A percentile compares a stretch with the other conserved stretches of the same genome.
These are phyloP conservation scores for Akebia trifoliata DNA, from an alignment of 164 flowering plant genomes.

Conservation along the genomic window DNA sequence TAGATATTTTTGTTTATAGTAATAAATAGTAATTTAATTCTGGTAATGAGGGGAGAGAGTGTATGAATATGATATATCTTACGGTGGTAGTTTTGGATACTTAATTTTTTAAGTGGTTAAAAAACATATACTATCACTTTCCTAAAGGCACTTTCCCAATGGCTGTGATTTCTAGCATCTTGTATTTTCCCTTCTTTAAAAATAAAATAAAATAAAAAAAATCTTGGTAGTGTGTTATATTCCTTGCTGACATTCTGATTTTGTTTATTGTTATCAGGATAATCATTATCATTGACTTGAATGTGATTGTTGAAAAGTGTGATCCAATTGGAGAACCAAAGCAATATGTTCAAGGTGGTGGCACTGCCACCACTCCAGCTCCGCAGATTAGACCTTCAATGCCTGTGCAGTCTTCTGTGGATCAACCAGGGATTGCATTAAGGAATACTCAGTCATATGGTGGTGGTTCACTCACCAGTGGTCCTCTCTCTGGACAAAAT, in stretches of 20 bases:
- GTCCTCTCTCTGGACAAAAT: slow-evolving; percentile 19
- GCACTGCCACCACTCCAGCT: slow-evolving; percentile 17
- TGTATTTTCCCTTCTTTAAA: too few species aligned
- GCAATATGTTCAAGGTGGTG: slow-evolving; percentile 21
- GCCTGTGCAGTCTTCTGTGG: slow-evolving; percentile 31
- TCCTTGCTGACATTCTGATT: neutral
- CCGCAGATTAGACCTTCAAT: slow-evolving; percentile 32
- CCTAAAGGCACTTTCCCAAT: too few species aligned
- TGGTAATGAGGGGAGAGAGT: too few species aligned
- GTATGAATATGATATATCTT: too few species aligned
- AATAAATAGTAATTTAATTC: too few species aligned
- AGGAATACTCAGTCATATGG: slow-evolving; percentile 30
- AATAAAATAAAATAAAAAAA: too few species aligned
- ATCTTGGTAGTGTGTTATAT: neutral
- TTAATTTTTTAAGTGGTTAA: too few species aligned
- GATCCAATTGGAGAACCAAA: slow-evolving; percentile 72
- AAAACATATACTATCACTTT: too few species aligned
- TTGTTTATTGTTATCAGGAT: slow-evolving; percentile 47
- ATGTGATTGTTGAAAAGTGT: slow-evolving; percentile 50
- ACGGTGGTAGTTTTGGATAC: too few species aligned
- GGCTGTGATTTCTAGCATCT: too few species aligned
- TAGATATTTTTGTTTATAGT: too few species aligned
- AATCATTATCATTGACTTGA: slow-evolving; percentile 65
- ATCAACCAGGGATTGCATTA: slow-evolving; percentile 29
- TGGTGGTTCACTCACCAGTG: slow-evolving; percentile 17